phyloP scores from a whole-genome alignment of 148 eudicot species.

The Salicornia ramosissima region DNA sequence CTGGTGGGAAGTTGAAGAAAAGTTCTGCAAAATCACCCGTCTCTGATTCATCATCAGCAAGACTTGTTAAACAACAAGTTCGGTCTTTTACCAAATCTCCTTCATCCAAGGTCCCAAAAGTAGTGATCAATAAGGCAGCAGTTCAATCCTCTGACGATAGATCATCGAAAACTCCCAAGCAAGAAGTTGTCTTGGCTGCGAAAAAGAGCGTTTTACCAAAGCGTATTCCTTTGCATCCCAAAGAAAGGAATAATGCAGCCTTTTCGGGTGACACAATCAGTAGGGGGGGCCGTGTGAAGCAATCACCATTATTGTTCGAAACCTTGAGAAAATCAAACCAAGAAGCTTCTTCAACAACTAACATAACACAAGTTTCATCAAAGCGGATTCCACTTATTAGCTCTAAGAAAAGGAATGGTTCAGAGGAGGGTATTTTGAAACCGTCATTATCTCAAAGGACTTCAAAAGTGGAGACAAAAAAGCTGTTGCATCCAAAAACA shows the following conservation, averaged over 20 bases:
- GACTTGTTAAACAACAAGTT: constrained; percentile 13
- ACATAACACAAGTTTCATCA: constrained; percentile 18
- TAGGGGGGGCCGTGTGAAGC: constrained; percentile 15
- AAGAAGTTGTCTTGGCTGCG: constrained; percentile 21
- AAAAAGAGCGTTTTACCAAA: constrained; percentile 23
- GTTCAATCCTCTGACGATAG: constrained; percentile 20
- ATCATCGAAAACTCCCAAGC: constrained; percentile 25
- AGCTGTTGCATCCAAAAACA: constrained; percentile 25
- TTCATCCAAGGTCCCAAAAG: constrained; percentile 17
- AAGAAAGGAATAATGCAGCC: constrained; percentile 20
- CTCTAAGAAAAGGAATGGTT: constrained; percentile 19
- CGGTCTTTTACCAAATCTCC: constrained; percentile 15
- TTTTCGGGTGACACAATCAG: constrained; percentile 21
- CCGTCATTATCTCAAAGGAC: constrained; percentile 20
- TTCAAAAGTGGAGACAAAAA: constrained; percentile 33
- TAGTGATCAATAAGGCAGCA: constrained; percentile 11
- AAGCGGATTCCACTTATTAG: constrained; percentile 19
- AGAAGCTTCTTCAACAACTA: constrained; percentile 29
- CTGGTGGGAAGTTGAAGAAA: constrained; percentile 4
- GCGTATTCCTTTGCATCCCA: constrained; percentile 22
- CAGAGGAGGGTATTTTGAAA: neutral
- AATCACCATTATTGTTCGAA: constrained; percentile 13
- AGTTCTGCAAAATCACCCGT: constrained; percentile 20
- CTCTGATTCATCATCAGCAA: constrained; percentile 18
- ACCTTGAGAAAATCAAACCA: constrained; percentile 24